Conservation (phyloP, 1,139 yeast genomes). For the Yamadazyma triangularis region DNA sequence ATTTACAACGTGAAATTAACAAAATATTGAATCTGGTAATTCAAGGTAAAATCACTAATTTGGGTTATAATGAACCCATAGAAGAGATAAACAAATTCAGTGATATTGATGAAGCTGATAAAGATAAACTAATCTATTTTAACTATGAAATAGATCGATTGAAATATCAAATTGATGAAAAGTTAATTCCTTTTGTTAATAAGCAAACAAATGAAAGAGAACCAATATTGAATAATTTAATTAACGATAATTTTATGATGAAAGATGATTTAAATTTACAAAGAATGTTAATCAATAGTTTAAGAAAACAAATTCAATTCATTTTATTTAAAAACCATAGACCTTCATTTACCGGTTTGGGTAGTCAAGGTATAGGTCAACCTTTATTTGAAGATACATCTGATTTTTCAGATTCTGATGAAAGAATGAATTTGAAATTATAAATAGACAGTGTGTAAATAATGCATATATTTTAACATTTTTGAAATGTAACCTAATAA, state of each 20-base stretch:
- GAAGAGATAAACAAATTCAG: conserved; percentile 39
- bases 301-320: conserved; percentile 51
- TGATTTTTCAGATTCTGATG: conserved; percentile 28
- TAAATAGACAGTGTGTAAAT: conserved; percentile 3
- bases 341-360: conserved; percentile 14
- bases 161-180: conserved; percentile 40
- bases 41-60: conserved; percentile 49
- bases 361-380: conserved; percentile 5
- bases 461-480: not conserved
- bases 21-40: conserved; percentile 44
- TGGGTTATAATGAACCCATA: conserved; percentile 45
- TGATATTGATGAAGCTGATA: conserved; percentile 17
- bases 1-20: conserved; percentile 40
- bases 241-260: conserved; percentile 41
- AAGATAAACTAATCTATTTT: conserved; percentile 31
- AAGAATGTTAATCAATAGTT: conserved; percentile 39
- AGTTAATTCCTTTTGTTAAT: conserved; percentile 34
- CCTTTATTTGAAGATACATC: conserved; percentile 10
- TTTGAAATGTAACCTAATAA: not conserved
- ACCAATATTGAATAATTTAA: conserved; percentile 32
- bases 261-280: conserved; percentile 48
- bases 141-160: conserved; percentile 38
- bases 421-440: conserved; percentile 31
- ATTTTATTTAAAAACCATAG: conserved; percentile 35
- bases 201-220: conserved; percentile 32